Evolutionary conservation across 2,329 filamentous ascomycete species (phyloP), one percentile per base, ranked within the genome.

Genomic region (Sclerotiophoma versabilis): DNA sequence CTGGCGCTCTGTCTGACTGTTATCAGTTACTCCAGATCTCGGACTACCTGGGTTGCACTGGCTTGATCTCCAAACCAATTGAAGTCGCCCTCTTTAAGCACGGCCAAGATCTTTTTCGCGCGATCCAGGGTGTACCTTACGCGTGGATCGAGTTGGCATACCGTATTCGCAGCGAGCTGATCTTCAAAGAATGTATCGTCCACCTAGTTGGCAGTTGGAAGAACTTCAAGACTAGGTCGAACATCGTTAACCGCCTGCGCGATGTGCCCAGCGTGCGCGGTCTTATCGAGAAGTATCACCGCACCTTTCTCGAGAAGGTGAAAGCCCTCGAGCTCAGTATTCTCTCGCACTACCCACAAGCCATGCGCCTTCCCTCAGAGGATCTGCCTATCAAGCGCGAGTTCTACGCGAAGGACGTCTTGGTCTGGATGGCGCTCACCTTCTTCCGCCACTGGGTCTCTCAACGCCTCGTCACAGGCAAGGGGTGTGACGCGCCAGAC

Each of bases 361-460:
- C 63, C 8, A 68, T 72, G 29, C 60, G 68, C 15, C 58, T 60
- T 1, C 63, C 65, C 6, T 61, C 59, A 10, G 57, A 72, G 4
- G 62, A 65, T 14, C 55, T 66, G 1, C 68, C 78, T 10, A 71
- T 75, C 46, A 74, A 71, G 46, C 77, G 79, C 27, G 74, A 77
- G 37, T 70, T 71, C 14, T 83, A 82, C 57, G 68, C 73, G 17
- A 78, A 75, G 52, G 78, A 83, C 54, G 79, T 83, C 54, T 75
- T 82, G 54, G 72, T 78, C 58, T 83, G 81, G 81, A 80, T 83
- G 68, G 77, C 76, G 4, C 68, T 83, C 7, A 64, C 61, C 7
- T 75, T 80, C 44, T 78, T 81, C 64, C 76, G 78, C 0, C 77
- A 83, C 62, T 82, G 78, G 76, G 63, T 81, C 26, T 71, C 69